A percentile compares a stretch with the other conserved stretches of the same genome.
Conservation (phyloP, 78 protist genomes). For the Cavenderia fasciculata region DNA sequence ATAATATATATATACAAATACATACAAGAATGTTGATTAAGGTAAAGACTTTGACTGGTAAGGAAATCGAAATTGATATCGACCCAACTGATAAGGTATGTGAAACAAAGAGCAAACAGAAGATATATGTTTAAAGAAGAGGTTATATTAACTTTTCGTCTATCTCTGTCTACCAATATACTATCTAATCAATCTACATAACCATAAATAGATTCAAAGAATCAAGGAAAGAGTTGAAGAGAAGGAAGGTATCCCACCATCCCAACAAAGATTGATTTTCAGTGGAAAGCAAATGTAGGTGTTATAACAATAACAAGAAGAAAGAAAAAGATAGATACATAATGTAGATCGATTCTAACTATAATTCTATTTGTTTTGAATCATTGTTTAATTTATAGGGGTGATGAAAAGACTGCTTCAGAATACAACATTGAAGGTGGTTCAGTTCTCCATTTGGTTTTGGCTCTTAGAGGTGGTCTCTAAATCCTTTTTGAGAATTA, state of each 20-base stretch:
- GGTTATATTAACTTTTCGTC: too few relatives aligned
- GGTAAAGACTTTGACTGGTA: constrained; percentile 91
- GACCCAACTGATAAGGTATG: constrained; percentile 87
- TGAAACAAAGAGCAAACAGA: too few relatives aligned
- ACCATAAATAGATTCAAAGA: constrained; percentile 82
- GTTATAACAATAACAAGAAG: not conserved
- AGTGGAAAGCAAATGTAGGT: constrained; percentile 86
- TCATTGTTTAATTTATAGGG: too few relatives aligned
- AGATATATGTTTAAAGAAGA: too few relatives aligned
- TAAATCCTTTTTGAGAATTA: not conserved
- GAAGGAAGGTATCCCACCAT: constrained; percentile 94
- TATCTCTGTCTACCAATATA: too few relatives aligned
- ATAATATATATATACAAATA: constrained; percentile 6
- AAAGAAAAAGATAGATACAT: too few relatives aligned
- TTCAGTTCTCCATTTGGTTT: constrained; percentile 91
- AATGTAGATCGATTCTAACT: not conserved
- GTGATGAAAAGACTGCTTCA: constrained; percentile 86
- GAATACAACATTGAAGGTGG: constrained; percentile 91
- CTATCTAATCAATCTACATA: too few relatives aligned
- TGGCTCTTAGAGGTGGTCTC: constrained; percentile 87
- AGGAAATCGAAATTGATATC: constrained; percentile 90
- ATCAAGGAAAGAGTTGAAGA: constrained; percentile 93
- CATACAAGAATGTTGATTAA: constrained; percentile 80
- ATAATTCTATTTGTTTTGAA: too few relatives aligned
- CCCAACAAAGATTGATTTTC: constrained; percentile 93